Percentiles rank a stretch among this genome's conserved stretches.
These are phyloP conservation scores for Pestalotiopsis fici DNA, from an alignment of 2,329 filamentous ascomycete species.

Conservation along the genomic window DNA sequence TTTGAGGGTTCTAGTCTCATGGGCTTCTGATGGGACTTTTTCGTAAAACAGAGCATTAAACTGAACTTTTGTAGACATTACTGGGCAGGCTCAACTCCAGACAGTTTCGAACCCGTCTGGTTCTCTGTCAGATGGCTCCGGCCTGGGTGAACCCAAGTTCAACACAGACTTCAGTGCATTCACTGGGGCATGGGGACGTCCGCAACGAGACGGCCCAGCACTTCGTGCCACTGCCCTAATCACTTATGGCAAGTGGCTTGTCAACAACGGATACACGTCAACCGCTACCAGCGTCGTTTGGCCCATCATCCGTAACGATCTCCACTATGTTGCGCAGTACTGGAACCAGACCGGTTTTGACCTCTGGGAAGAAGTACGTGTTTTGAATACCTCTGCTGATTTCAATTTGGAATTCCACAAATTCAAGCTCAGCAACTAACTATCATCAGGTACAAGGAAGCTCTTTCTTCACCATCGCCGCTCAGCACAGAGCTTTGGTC, in stretches of 20 bases:
- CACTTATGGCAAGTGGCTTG: conserved; percentile 71
- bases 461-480: conserved; percentile 77
- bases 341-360: conserved; percentile 71
- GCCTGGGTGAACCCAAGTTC: conserved; percentile 75
- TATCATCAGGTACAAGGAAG: conserved; percentile 56
- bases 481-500: conserved; percentile 68
- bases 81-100: conserved; percentile 67
- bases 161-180: conserved; percentile 64
- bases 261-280: conserved; percentile 63
- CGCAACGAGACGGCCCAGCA: conserved; percentile 78
- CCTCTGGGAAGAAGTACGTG: conserved; percentile 71
- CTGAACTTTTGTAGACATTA: conserved; percentile 44
- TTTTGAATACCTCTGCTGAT: too few species aligned
- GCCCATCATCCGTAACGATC: conserved; percentile 76
- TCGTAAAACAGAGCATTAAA: not conserved
- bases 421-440: not conserved
- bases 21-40: not conserved
- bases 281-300: conserved; percentile 61
- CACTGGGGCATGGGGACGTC: conserved; percentile 73
- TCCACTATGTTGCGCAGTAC: conserved; percentile 74
- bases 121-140: conserved; percentile 47
- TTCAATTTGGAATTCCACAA: not conserved
- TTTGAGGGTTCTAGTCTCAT: not conserved
- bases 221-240: conserved; percentile 75
- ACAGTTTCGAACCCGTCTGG: conserved; percentile 71